Base-by-base conservation (phyloP, 495 filamentous ascomycete species). In the Sporormia fimetaria region DNA sequence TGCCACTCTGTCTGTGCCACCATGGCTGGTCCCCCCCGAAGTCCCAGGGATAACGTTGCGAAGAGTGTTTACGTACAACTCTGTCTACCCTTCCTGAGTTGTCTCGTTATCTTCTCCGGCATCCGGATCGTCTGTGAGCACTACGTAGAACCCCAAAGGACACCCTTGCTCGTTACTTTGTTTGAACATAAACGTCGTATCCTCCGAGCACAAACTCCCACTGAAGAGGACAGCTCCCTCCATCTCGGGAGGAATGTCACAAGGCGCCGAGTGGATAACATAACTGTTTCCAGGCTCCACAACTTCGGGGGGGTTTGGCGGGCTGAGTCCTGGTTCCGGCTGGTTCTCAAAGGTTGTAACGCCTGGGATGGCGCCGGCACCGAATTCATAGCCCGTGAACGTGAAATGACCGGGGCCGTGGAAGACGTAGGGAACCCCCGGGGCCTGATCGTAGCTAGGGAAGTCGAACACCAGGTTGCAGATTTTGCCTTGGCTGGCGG, bases 351-450 rank as follows among this genome's bases (percentile, higher is more conserved):
- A 52, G 10, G 48, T 52, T 2, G 48, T 52, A 1, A 35, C 23
- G 7, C 26, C 22, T 7, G 21, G 11, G 6, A 28, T 21, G 14
- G 42, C 48, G 18, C 48, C 48, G 8, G 23, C 48, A 12, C 43
- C 43, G 14, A 42, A 29, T 6, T 29, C 48, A 24, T 52, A 52
- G 2, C 48, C 48, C 0, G 37, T 76, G 4, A 84, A 54, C 8
- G 83, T 67, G 52, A 66, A 75, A 55, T 87, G 81, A 33, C 76
- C 75, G 3, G 64, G 52, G 0, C 73, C 67, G 21, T 46, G 37
- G 1, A 21, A 7, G 12, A 27, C 23, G 20, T 37, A 35, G 6
- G 48, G n/a, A n/a, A n/a, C n/a, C n/a, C n/a, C n/a, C n/a, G n/a
- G n/a, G n/a, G n/a, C n/a, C n/a, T n/a, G n/a, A n/a, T n/a, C n/a